Evolutionary conservation across 495 filamentous ascomycete genomes (phyloP), one percentile per base, ranked within the genome.

Genomic region (Penicillium canariense): DNA sequence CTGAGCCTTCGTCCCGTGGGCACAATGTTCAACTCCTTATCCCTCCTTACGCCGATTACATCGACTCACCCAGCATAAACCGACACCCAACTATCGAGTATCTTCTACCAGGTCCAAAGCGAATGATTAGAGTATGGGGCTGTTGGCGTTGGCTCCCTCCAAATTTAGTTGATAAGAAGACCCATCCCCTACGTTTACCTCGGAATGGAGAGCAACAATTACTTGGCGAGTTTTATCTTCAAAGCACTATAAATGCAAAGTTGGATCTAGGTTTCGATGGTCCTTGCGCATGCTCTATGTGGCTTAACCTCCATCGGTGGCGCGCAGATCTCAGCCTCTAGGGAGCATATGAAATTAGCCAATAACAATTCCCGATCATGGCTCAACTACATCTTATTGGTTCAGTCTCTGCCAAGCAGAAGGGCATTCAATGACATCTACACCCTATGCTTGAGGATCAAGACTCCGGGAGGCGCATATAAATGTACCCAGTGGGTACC

Each of bases 241-340:
- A 17, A 38, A 8, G 35, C n/a, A 23, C 20, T 10, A 42, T 18
- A 42, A 42, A 4, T 14, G 6, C 15, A 22, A 39, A n/a, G 18
- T 14, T 25, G 22, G 20, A 25, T n/a, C 38, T 23, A 42, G 38
- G 18, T 23, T 17, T 25, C 38, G 9, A 12, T 42, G 38, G 38
- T 5, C 20, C 38, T 12, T 42, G 20, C 43, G 7, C n/a, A 17
- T 17, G 17, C 55, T 43, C 18, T 25, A 45, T 50, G 14, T 2
- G 48, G 52, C 52, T 59, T 59, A 59, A 48, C 47, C 57, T 52
- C 57, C 57, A 55, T 48, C 18, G 25, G 42, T 55, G 52, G 48
- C 47, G 57, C 42, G 31, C 11, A 45, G 26, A 7, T 23, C 48
- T 46, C 48, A 39, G 54, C 54, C 20, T 35, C 20, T 42, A 14